These are phyloP conservation scores for Aureobasidium musti DNA, from an alignment of 2,329 filamentous ascomycete species.

Conservation along the genomic window DNA sequence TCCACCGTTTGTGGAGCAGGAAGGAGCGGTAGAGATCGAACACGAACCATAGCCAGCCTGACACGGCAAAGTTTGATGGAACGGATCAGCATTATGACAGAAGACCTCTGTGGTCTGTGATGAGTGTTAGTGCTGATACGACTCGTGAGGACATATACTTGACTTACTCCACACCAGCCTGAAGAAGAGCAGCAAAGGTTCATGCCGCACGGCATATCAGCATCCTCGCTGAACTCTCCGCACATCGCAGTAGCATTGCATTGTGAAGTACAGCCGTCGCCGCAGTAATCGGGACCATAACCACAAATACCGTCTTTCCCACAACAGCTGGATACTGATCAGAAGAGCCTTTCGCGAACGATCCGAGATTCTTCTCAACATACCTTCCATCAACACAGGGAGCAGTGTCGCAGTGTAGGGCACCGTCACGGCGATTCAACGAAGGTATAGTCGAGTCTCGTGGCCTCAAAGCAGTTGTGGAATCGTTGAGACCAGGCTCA, in stretches of 20 bases:
- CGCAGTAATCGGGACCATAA: neutral
- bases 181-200: neutral
- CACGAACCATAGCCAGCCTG: neutral
- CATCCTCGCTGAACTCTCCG: neutral
- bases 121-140: too few relatives aligned
- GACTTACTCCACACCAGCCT: constrained; percentile 5
- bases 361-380: too few relatives aligned
- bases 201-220: neutral
- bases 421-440: too few relatives aligned
- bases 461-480: too few relatives aligned
- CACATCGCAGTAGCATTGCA: neutral
- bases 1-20: neutral
- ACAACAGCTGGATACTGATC: constrained; percentile 1
- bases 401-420: too few relatives aligned
- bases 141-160: too few relatives aligned
- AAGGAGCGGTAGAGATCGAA: neutral
- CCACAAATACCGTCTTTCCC: neutral
- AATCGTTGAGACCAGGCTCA: too few relatives aligned
- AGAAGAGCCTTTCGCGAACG: too few relatives aligned
- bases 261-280: neutral
- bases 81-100: neutral
- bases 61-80: neutral
- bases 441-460: too few relatives aligned
- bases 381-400: too few relatives aligned
- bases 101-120: neutral